Percentiles rank a stretch among this genome's conserved stretches.
These are phyloP conservation scores for Suillus subluteus DNA, from an alignment of 768 basidiomycete species.

Conservation along the genomic window DNA sequence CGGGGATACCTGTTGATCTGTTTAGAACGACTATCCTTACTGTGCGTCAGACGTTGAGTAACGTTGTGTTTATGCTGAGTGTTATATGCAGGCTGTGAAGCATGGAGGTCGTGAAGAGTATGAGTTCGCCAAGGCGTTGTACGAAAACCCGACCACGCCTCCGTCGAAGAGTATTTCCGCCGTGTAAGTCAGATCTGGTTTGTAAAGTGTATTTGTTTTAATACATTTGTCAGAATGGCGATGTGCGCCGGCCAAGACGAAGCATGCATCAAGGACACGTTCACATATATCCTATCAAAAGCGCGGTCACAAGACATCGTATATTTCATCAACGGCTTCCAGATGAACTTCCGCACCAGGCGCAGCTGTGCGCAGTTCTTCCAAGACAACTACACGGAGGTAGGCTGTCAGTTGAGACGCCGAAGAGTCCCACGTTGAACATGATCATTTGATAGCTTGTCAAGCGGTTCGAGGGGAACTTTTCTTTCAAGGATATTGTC, in stretches of 20 bases:
- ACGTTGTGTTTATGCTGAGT: constrained; percentile 6
- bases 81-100: constrained; percentile 58
- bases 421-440: background rate
- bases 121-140: constrained; percentile 68
- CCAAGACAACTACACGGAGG: constrained; percentile 67
- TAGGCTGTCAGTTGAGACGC: constrained; percentile 35
- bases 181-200: constrained; percentile 48
- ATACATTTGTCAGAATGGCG: constrained; percentile 37
- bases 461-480: constrained; percentile 74
- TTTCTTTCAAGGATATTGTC: constrained; percentile 55
- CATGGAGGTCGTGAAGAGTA: constrained; percentile 78
- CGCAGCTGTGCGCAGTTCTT: constrained; percentile 62
- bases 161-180: constrained; percentile 66
- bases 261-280: constrained; percentile 61
- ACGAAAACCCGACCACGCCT: constrained; percentile 75
- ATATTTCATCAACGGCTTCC: constrained; percentile 65
- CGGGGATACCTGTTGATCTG: constrained; percentile 80
- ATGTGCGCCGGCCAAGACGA: constrained; percentile 63
- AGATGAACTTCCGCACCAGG: constrained; percentile 57
- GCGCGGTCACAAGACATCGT: constrained; percentile 64
- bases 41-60: constrained; percentile 40
- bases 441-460: constrained; percentile 45
- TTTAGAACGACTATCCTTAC: constrained; percentile 55
- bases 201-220: constrained; percentile 6
- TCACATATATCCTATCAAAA: constrained; percentile 58